Base-by-base conservation (phyloP, 163 green algal species). In the Scenedesmus sp. region DNA sequence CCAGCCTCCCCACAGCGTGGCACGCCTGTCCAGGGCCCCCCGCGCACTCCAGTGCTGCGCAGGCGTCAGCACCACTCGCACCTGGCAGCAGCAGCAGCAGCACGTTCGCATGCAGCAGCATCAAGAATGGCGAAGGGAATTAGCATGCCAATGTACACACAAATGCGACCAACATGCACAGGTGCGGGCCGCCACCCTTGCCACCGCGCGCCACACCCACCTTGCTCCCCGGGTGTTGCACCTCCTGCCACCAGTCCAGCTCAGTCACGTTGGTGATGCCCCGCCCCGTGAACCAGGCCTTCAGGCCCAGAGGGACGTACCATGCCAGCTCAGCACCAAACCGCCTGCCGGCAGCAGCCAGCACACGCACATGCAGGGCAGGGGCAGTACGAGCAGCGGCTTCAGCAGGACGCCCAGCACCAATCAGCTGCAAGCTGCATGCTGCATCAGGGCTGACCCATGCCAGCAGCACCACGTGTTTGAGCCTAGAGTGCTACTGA, bases 181-280 rank as follows among this genome's bases (percentile, higher is more conserved):
- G n/a, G n/a, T n/a, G n/a, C n/a, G n/a, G n/a, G n/a, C n/a, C n/a
- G n/a, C n/a, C n/a, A n/a, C n/a, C n/a, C n/a, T n/a, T n/a, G n/a
- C n/a, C n/a, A n/a, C n/a, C n/a, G n/a, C n/a, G n/a, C n/a, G n/a
- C n/a, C n/a, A n/a, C n/a, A n/a, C n/a, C n/a, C n/a, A n/a, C n/a
- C n/a, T 91, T 86, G 53, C 76, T 87, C 2, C 76, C 87, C 16
- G 87, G 76, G 43, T 91, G 87, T 37, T 91, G 87, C 42, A 81
- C 87, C 72, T 94, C 89, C 85, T 98, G 92, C 97, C 96, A 98
- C 97, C 97, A 99, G 86, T 97, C 95, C 89, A 98, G 85, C 93
- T 98, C 97, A 30, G 92, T 86, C 49, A 98, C 94, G 56, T 96
- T 94, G 0, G 40, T 53, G 35, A 98, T 93, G 26, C 94, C 95